A percentile compares a stretch with the other conserved stretches of the same genome.
Conservation (phyloP, 495 filamentous ascomycete species). For the Lasiosphaeria hispida region DNA sequence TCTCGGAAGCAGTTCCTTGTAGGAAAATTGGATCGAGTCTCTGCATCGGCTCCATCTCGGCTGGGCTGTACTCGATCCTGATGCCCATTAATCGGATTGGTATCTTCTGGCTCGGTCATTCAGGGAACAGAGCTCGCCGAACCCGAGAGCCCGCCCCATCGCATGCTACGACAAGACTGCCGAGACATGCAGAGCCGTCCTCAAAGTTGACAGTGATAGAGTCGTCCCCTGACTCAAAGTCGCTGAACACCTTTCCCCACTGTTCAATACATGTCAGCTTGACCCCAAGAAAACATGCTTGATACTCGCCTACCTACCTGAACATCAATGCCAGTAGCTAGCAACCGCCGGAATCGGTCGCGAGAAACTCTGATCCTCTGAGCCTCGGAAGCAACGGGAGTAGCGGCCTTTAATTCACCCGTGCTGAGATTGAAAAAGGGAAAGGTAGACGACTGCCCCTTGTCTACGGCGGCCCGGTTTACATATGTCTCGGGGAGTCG, state of each 20-base stretch:
- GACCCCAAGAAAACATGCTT: not conserved
- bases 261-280: not conserved
- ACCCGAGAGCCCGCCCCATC: constrained; percentile 32
- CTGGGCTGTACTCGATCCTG: constrained; percentile 28
- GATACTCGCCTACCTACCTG: constrained; percentile 30
- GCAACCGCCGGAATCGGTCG: constrained; percentile 45
- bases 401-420: constrained; percentile 38
- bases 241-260: constrained; percentile 29
- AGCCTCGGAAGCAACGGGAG: constrained; percentile 45
- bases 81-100: constrained; percentile 32
- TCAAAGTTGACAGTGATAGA: constrained; percentile 28
- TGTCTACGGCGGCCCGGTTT: constrained; percentile 29
- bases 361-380: constrained; percentile 51
- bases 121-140: constrained; percentile 26
- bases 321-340: constrained; percentile 50
- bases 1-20: constrained; percentile 56
- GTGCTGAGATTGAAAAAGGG: constrained; percentile 54
- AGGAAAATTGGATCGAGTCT: constrained; percentile 59
- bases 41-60: constrained; percentile 29
- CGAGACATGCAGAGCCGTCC: constrained; percentile 26
- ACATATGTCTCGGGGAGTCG: constrained; percentile 51
- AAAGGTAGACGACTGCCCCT: constrained; percentile 33
- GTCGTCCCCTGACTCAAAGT: constrained; percentile 18
- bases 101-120: constrained; percentile 19
- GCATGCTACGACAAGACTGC: constrained; percentile 32